Evolutionary conservation across 2,329 filamentous ascomycete genomes (phyloP), one percentile per base, ranked within the genome.

Genomic region (Cercospora citrullina): DNA sequence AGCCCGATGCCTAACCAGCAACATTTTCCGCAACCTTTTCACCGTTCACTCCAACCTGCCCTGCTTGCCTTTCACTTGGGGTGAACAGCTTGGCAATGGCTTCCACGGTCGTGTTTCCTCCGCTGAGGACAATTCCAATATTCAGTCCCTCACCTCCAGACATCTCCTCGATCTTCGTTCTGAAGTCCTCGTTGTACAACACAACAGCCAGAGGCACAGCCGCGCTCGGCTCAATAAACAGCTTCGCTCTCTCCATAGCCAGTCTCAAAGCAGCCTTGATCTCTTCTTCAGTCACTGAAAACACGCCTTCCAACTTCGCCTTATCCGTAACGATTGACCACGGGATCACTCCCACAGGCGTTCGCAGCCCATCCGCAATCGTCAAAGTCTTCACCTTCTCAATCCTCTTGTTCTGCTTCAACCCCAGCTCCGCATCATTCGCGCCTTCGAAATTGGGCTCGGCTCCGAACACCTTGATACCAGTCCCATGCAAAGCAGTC

Each of bases 221-320:
- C 0, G 91, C 88, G 79, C 90, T 94, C 23, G 94, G 94, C 84
- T 98, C 94, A 12, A 97, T 89, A 23, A 97, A 88, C 58, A 96
- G 82, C 87, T 98, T 97, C 85, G 95, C 88, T 67, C 94, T 83
- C 86, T 98, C 94, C 70, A 94, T 82, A 36, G 96, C 90, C 69
- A 98, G 80, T 69, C 86, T 82, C 86, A 97, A 86, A 12, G 94
- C 91, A 23, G 83, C 85, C 75, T 86, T 85, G 78, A 98, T 97
- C 83, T 97, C 88, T 64, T 90, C 89, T 79, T 98, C 94, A 0
- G 84, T 88, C 1, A 96, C 94, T 65, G 87, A 86, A 80, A 87
- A 90, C 74, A 97, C 87, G 0, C 87, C 90, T 2, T 81, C 77
- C 1, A 97, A 90, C 67, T 95, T 88, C n/a, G 81, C 79, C 66